Evolutionary conservation across 169 alveolate species (phyloP).

Genomic region (Plasmodium falciparum): DNA sequence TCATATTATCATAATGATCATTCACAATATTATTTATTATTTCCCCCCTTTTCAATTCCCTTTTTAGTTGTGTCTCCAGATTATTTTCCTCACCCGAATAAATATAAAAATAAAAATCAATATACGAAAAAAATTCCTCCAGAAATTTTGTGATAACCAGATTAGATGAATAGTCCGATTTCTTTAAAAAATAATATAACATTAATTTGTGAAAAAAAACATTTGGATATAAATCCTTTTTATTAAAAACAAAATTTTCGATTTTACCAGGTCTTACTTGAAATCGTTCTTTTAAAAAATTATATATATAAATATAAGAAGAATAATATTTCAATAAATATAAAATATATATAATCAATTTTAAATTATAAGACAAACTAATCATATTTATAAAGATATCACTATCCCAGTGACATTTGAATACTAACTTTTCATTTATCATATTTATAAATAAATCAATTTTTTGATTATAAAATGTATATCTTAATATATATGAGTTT

Average conservation of each 20-base stretch:
- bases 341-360: slow-evolving; percentile 48
- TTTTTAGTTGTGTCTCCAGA: neutral
- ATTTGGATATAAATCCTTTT: slow-evolving; percentile 6
- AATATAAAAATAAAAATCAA: slow-evolving; percentile 52
- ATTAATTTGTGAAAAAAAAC: slow-evolving; percentile 32
- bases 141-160: slow-evolving; percentile 29
- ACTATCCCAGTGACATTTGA: slow-evolving; percentile 58
- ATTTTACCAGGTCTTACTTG: slow-evolving; percentile 20
- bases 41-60: neutral
- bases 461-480: slow-evolving; percentile 59
- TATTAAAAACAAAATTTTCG: neutral
- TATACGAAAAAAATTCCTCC: slow-evolving; percentile 26
- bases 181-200: slow-evolving; percentile 45
- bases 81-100: neutral
- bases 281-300: slow-evolving; percentile 29
- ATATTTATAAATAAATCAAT: slow-evolving; percentile 35
- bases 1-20: neutral
- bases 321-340: slow-evolving; percentile 48
- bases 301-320: slow-evolving; percentile 33
- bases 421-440: slow-evolving; percentile 36
- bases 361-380: slow-evolving; percentile 46
- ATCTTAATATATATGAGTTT: slow-evolving; percentile 17
- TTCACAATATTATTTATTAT: neutral
- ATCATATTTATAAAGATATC: slow-evolving; percentile 13
- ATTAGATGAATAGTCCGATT: slow-evolving; percentile 52